Base-by-base conservation (phyloP, 2,329 filamentous ascomycete species). In the Claviceps sp. region DNA sequence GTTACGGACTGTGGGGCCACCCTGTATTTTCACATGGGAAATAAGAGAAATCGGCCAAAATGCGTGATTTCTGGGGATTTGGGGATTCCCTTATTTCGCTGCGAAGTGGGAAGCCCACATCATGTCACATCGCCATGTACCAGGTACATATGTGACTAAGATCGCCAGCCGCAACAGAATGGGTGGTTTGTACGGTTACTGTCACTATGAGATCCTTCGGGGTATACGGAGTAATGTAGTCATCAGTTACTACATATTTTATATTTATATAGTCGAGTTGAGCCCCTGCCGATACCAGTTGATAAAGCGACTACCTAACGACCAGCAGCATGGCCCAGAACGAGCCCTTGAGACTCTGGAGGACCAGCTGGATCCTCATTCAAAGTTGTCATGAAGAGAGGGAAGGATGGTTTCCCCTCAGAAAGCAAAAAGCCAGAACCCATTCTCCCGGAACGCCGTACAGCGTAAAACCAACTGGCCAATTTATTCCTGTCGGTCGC, bases 401-500 rank as follows among this genome's bases (percentile, higher is more conserved):
- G 26, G 26, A 26, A 26, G 26, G 6, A 26, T 26, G 1, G 26
- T 8, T 67, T 65, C 61, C 60, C 63, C 60, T 60, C 53, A 58
- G 62, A 62, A 62, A 62, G 26, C 6, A 26, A 26, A 26, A 26
- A 26, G 62, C 57, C 62, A 55, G 63, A 47, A 62, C 65, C 62
- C 43, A 4, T 66, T 61, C 63, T 63, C 66, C 67, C 70, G 65
- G 56, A 75, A 75, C 72, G 72, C 73, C 72, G 61, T 65, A 56
- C 57, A 64, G 65, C 61, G 55, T 62, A 62, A 34, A 18, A 56
- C 55, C 53, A 44, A 47, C 50, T 30, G 47, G 50, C 56, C 53
- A 50, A 58, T 57, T 73, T 84, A 85, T 65, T 77, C 74, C 68
- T 76, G 72, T 71, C 83, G 82, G 73, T 87, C 83, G 74, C 77